Percentiles rank a stretch among this genome's conserved stretches.
These are phyloP conservation scores for Penicillium sp. DNA, from an alignment of 2,329 filamentous ascomycete species.

Conservation along the genomic window DNA sequence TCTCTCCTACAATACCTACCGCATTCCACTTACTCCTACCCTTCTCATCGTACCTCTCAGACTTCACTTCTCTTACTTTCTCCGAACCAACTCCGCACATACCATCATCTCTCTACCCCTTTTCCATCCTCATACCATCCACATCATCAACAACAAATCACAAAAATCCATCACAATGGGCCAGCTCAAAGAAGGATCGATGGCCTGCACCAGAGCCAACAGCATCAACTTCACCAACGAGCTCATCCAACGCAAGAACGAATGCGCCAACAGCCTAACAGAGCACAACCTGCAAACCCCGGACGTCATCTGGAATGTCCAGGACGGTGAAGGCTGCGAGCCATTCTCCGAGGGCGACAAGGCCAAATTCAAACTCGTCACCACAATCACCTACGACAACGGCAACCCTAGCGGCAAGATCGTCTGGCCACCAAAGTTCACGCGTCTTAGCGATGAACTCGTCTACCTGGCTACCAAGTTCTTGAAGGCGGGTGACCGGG, in stretches of 20 bases:
- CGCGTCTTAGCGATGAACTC: constrained; percentile 28
- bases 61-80: neutral
- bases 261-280: constrained; percentile 6
- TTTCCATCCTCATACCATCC: neutral
- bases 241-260: neutral
- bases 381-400: neutral
- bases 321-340: neutral
- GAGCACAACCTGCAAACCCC: neutral
- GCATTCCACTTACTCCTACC: neutral
- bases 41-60: neutral
- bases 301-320: constrained; percentile 9
- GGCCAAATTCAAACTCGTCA: constrained; percentile 16
- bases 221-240: neutral
- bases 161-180: neutral
- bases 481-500: constrained; percentile 5
- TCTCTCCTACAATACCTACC: neutral
- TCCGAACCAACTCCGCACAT: neutral
- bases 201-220: neutral
- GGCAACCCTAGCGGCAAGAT: neutral
- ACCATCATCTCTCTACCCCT: neutral
- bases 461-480: constrained; percentile 28
- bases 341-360: constrained; percentile 6
- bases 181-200: neutral
- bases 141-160: neutral
- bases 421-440: constrained; percentile 21